A percentile compares a stretch with the other conserved stretches of the same genome.
These are phyloP conservation scores for Aureobasidium sp. DNA, from an alignment of 2,329 filamentous ascomycete species.

Conservation along the genomic window DNA sequence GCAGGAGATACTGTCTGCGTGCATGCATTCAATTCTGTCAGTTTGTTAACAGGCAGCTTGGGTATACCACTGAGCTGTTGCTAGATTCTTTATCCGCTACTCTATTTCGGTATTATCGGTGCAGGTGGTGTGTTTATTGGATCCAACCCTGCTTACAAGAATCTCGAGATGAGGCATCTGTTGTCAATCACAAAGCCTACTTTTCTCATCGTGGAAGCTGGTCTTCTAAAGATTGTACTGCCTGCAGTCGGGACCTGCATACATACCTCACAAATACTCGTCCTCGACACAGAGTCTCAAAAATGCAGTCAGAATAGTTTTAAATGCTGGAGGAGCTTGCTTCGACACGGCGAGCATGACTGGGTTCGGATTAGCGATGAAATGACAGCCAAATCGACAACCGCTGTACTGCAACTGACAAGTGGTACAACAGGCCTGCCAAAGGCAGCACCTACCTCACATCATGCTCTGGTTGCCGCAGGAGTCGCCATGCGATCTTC, in stretches of 20 bases:
- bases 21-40: slow-evolving; percentile 27
- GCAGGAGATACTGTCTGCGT: neutral
- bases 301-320: neutral
- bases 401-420: slow-evolving; percentile 24
- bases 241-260: neutral
- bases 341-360: neutral
- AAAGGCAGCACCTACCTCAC: slow-evolving; percentile 31
- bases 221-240: neutral
- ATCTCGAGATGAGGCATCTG: slow-evolving; percentile 40
- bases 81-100: slow-evolving; percentile 34
- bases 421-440: slow-evolving; percentile 30
- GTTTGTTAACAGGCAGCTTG: too few species aligned
- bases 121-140: slow-evolving; percentile 42
- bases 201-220: slow-evolving; percentile 32
- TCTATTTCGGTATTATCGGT: slow-evolving; percentile 42
- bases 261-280: neutral
- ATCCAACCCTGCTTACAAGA: slow-evolving; percentile 40
- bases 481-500: neutral
- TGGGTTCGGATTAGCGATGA: slow-evolving; percentile 1
- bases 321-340: neutral
- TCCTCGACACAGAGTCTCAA: neutral
- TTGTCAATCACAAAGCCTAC: slow-evolving; percentile 35
- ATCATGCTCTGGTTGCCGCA: slow-evolving; percentile 24
- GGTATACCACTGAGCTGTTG: neutral
- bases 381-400: slow-evolving; percentile 18